Evolutionary conservation across 768 basidiomycete genomes (phyloP).

Genomic region (Serendipita indica): DNA sequence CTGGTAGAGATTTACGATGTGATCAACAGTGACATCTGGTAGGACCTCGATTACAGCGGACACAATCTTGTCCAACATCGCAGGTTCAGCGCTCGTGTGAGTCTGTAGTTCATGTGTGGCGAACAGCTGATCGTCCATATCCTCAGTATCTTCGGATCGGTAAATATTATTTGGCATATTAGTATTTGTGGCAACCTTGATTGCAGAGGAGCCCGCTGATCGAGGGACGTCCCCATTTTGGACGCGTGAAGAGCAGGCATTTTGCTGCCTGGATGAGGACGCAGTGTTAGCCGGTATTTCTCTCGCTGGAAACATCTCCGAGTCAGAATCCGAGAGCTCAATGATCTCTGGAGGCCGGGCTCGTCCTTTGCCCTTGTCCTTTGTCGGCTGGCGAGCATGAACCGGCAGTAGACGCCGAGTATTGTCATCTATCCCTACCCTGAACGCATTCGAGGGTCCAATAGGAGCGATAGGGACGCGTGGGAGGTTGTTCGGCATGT

Average conservation of each 20-base stretch:
- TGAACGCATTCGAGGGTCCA: no score
- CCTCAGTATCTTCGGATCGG: no score
- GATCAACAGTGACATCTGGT: slow-evolving; percentile 49
- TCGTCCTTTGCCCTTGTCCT: slow-evolving; percentile 5
- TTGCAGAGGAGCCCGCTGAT: background rate
- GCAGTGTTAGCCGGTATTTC: no score
- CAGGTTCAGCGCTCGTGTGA: no score
- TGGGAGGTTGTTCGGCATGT: no score
- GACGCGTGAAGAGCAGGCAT: no score
- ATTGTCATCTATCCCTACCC: no score
- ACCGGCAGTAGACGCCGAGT: no score
- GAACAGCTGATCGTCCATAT: background rate
- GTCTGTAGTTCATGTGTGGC: background rate
- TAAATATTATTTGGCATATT: background rate
- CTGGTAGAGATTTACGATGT: slow-evolving; percentile 36
- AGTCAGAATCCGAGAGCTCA: slow-evolving; percentile 6
- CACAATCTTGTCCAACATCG: slow-evolving; percentile 25
- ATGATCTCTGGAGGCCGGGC: background rate
- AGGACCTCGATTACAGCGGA: slow-evolving; percentile 50
- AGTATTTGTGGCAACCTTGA: background rate
- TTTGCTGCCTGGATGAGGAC: no score
- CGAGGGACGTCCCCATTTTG: no score
- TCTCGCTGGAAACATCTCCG: background rate
- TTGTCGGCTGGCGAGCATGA: background rate
- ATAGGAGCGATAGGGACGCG: no score